Base-by-base conservation (phyloP, 352 stramenopile genomes). In the Phytophthora idaei region DNA sequence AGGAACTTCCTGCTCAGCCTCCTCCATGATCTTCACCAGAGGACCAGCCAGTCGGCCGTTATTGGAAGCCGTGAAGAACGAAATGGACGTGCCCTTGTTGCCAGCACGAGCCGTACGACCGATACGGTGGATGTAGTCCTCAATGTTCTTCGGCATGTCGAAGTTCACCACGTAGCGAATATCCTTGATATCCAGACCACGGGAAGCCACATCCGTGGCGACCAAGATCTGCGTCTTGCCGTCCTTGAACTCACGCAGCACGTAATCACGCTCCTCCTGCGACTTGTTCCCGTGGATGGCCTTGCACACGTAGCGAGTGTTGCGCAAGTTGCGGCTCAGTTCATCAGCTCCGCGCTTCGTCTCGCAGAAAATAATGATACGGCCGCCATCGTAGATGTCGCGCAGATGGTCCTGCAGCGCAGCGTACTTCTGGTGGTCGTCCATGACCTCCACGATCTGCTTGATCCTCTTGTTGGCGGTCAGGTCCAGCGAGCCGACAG, bases 101-200 rank as follows among this genome's bases (percentile, higher is more conserved):
- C 96, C 96, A 47, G 95, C 97, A 81, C 98, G 95, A n/a, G 97
- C 98, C 9, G 97, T 99, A 93, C 98, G 95, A 67, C 98, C 97
- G 63, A 99, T 99, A 62, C 97, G 90, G 73, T 99, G 97, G 54
- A 99, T 97, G 79, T 99, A 99, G 73, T 97, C 95, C 69, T 99
- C 98, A 52, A 99, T 97, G 75, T 99, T 99, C 67, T 98, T 98
- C 44, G 98, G 97, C 77, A 99, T 98, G 77, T 99, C 96, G 71
- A 99, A 99, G 83, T 99, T 99, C 52, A 99, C 97, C 14, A 99
- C 98, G 76, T 98, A 98, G 53, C 89, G 85, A 68, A 99, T 99
- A 69, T 99, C 97, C 85, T 99, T 99, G 60, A 99, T 98, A 79
- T 99, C 98, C 27, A 99, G 78, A 76, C 98, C 98, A 69, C 98